Evolutionary conservation across 352 stramenopile species (phyloP), one percentile per base, ranked within the genome.

Genomic region (Aphanomyces cochlioides): DNA sequence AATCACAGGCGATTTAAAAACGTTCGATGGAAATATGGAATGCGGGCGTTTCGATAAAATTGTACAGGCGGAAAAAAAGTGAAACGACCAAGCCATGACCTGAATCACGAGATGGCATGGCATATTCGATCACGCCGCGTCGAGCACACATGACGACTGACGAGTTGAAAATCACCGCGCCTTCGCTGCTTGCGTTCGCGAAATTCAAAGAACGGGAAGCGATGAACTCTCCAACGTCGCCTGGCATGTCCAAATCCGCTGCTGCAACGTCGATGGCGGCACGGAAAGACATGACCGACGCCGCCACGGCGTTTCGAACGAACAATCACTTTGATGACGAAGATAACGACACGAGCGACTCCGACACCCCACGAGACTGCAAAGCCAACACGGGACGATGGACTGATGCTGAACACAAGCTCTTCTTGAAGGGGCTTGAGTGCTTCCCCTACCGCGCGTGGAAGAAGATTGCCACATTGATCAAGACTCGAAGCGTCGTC

Each of bases 401-500:
- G 87, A 95, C 87, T 4, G 86, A 95, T 56, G 80, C 83, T 4
- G 87, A 95, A 76, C 87, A 95, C 76, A 87, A 93, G 77, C 82
- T 95, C n/a, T 95, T 95, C 66, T 75, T 95, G 13, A 81, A 93
- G 69, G 87, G 87, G 0, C 82, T 95, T 48, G 85, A 93, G 74
- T 85, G 83, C 66, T 95, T 93, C 70, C 85, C 85, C 40, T 93
- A 93, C 70, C 83, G 85, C 36, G 87, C 85, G 13, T 95, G 87
- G 87, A 95, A 95, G 79, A 93, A 95, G 77, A 98, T 99, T 21
- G 90, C 91, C 28, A 87, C 84, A 50, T 81, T 94, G 34, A 98
- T 99, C 78, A 94, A 95, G 72, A 98, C 94, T 28, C 81, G 96
- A 64, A 98, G 90, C 6, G 85, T 95, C 47, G 87, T 95, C 66